Conservation (phyloP, 1,284 basidiomycete genomes). For the Xerocomus nothofagi region DNA sequence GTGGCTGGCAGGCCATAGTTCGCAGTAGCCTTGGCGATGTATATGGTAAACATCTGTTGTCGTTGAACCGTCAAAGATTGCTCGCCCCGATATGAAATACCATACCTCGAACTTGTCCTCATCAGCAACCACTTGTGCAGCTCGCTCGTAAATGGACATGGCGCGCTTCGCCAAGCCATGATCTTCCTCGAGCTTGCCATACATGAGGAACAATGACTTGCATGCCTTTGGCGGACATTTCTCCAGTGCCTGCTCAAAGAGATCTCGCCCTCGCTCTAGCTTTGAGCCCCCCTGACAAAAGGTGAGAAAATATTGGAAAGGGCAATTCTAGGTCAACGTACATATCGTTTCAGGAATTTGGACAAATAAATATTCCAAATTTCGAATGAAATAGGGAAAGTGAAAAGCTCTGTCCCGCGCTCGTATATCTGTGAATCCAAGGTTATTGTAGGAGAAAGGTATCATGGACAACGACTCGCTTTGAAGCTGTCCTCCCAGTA, state of each 20-base stretch:
- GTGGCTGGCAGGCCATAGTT: constrained; percentile 98
- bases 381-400: constrained; percentile 97
- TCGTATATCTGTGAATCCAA: constrained; percentile 75
- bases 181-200: constrained; percentile 93
- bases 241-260: constrained; percentile 97
- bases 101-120: constrained; percentile 93
- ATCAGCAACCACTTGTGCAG: constrained; percentile 81
- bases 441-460: constrained; percentile 1
- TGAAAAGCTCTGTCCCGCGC: constrained; percentile 95
- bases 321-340: constrained; percentile 41
- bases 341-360: constrained; percentile 97
- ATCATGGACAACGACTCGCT: constrained; percentile 50
- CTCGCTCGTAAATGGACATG: constrained; percentile 95
- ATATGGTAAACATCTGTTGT: constrained; percentile 89
- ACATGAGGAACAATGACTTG: constrained; percentile 95
- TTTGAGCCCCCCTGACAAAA: constrained; percentile 79
- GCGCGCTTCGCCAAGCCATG: constrained; percentile 93
- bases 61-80: constrained; percentile 3
- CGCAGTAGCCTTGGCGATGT: constrained; percentile 94
- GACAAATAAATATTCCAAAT: constrained; percentile 99
- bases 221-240: constrained; percentile 94
- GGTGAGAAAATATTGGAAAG: constrained; percentile 6
- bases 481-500: constrained; percentile 99
- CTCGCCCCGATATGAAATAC: neutral
- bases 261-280: constrained; percentile 91